phyloP scores from a whole-genome alignment of 345 rosid genomes.

The Citrus reticulata region DNA sequence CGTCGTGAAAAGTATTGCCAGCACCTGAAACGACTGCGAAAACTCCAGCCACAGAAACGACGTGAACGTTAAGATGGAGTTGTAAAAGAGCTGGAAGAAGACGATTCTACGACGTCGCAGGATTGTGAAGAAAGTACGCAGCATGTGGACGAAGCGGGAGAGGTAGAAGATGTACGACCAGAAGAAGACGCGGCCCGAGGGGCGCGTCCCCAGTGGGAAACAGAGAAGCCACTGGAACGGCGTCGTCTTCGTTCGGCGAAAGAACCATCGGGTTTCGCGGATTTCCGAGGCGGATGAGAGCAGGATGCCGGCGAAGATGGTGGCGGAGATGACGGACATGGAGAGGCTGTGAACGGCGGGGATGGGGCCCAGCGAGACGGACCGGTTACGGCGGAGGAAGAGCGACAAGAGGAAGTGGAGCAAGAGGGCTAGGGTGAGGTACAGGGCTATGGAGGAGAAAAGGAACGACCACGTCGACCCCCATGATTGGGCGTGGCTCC shows the following conservation, averaged over 20 bases:
- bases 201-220: constrained; percentile 86
- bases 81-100: constrained; percentile 59
- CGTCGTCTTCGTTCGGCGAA: constrained; percentile 66
- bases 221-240: constrained; percentile 92
- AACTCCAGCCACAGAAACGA: constrained; percentile 87
- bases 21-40: constrained; percentile 82
- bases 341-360: constrained; percentile 69
- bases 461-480: constrained; percentile 94
- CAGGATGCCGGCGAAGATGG: constrained; percentile 73
- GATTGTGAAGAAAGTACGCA: constrained; percentile 57
- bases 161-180: constrained; percentile 91
- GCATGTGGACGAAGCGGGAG: constrained; percentile 75
- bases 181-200: constrained; percentile 94
- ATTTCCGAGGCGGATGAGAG: constrained; percentile 86
- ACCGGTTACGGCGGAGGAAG: constrained; percentile 36
- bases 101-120: constrained; percentile 47
- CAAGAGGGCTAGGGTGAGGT: constrained; percentile 46
- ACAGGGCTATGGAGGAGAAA: constrained; percentile 50
- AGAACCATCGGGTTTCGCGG: constrained; percentile 80
- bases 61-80: constrained; percentile 53
- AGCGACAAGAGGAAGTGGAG: constrained; percentile 47
- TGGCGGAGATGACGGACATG: constrained; percentile 60
- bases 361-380: constrained; percentile 64
- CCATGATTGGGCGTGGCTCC: constrained; percentile 83
- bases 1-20: constrained; percentile 75